These are phyloP conservation scores for Solanum neorickii DNA, from an alignment of 257 asterid species.

Conservation along the genomic window DNA sequence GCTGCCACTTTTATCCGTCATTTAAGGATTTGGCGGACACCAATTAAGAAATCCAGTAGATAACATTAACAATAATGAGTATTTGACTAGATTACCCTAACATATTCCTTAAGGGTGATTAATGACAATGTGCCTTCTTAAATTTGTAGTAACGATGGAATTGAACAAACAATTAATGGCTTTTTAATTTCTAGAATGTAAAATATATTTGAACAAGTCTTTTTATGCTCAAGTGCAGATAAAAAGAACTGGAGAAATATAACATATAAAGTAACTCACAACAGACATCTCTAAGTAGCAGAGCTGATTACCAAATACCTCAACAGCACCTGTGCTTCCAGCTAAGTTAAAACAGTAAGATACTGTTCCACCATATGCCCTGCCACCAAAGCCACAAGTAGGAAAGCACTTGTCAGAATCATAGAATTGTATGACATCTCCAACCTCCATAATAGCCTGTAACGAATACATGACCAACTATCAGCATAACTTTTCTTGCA, in stretches of 20 bases:
- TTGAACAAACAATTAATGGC: not conserved
- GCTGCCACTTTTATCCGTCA: not conserved
- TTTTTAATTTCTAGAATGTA: not conserved
- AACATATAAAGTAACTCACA: not conserved
- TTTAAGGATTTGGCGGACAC: not conserved
- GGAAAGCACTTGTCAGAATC: constrained; percentile 76
- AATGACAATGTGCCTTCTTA: not conserved
- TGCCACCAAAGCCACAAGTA: constrained; percentile 88
- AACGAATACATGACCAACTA: not conserved
- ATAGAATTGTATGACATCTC: constrained; percentile 75
- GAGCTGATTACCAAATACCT: constrained; percentile 21
- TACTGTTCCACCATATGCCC: constrained; percentile 20
- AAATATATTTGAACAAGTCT: not conserved
- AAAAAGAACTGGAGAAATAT: not conserved
- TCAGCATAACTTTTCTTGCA: not conserved
- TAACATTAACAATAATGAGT: not conserved
- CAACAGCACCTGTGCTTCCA: constrained; percentile 37
- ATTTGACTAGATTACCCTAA: not conserved
- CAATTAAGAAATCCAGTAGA: not conserved
- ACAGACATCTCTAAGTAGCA: not conserved
- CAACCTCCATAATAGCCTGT: constrained; percentile 75
- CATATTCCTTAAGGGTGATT: not conserved
- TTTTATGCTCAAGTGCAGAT: not conserved
- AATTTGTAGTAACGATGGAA: not conserved
- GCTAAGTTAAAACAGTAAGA: constrained; percentile 78